Evolutionary conservation across 805 yeast species (phyloP), one percentile per base, ranked within the genome.

Genomic region (Vanderwaltozyma tropicalis): DNA sequence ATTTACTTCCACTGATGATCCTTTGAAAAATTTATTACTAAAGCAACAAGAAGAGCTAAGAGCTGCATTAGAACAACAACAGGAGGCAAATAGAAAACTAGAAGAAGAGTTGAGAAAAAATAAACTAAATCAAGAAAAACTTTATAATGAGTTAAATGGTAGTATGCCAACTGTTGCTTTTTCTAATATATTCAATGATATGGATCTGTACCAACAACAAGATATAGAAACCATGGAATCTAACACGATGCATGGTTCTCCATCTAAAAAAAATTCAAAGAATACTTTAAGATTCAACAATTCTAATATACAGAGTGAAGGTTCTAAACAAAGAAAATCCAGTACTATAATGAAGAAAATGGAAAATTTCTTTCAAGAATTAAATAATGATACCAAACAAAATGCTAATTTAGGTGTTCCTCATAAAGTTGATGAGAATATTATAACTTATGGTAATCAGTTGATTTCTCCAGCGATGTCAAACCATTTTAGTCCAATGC

Each of bases 11-110:
- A 19, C 18, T 28, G 21, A 34, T 10, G 25, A 28, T 4, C 3
- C 20, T 6, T 12, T 20, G 11, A 28, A 18, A 4, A 15, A 30
- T 6, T 12, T 16, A 2, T 16, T 57, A 15, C 21, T 50, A 21
- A 47, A 52, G 41, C 62, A 56, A 47, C 59, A 56, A 35, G 53
- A 54, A 35, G 55, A 57, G 29, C 38, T 57, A 20, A 43, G 50
- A 32, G 18, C 46, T n/a, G 62, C 61, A 2, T 41, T 56, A 28
- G 57, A 55, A 37, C 45, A 48, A 38, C 63, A 59, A 35, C 51
- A 53, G 33, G 50, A 52, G 32, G 52, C 55, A 28, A 59, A 59
- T 35, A 42, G 40, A 37, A 48, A 49, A 40, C 38, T 59, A 26
- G 57, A 56, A 35, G 44, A 50, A 33, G 60, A 55, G 41, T 37